Evolutionary conservation across 2,329 filamentous ascomycete genomes (phyloP).

Genomic region (Cladosporium sp.): DNA sequence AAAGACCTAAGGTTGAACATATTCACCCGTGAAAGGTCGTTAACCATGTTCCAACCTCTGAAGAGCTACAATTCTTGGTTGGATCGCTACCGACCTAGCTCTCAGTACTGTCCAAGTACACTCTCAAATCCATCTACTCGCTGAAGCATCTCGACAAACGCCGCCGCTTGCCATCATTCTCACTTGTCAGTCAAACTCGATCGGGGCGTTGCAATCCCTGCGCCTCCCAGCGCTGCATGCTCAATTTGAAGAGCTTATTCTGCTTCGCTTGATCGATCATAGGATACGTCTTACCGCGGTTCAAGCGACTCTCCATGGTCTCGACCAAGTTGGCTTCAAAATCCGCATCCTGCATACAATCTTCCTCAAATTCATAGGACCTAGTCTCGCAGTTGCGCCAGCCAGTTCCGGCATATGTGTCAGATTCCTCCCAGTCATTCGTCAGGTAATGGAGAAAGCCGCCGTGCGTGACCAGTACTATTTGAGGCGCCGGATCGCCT

Average conservation of each 20-base stretch:
- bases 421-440: conserved; percentile 6
- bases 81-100: no score
- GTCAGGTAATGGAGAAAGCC: conserved; percentile 9
- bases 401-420: background rate
- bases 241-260: background rate
- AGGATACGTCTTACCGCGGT: background rate
- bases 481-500: background rate
- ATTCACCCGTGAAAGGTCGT: no score
- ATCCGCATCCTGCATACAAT: background rate
- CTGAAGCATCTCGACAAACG: no score
- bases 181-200: background rate
- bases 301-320: background rate
- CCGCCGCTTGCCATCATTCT: no score
- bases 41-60: no score
- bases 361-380: background rate
- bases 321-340: background rate
- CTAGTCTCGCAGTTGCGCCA: conserved; percentile 8
- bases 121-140: no score
- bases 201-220: conserved; percentile 6
- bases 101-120: no score
- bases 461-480: conserved; percentile 8
- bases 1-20: no score
- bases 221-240: background rate
- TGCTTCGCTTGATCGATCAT: background rate
- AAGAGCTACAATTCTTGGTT: no score